Evolutionary conservation across 306 rosid species (phyloP).

Genomic region (Fragaria ananassa): DNA sequence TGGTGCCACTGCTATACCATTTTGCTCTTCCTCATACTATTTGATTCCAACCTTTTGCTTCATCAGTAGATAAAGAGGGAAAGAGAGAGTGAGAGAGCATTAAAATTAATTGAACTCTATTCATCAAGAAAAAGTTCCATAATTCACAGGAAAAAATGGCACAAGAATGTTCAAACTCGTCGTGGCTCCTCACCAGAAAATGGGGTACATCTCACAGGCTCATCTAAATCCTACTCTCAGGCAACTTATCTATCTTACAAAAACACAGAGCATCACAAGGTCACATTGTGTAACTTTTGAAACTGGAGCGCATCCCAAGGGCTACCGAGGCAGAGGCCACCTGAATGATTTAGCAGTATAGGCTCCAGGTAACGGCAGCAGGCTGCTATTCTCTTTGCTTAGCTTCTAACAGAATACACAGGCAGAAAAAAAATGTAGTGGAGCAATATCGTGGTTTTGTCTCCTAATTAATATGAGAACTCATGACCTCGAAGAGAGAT

Average conservation of each 20-base stretch:
- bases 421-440: slow-evolving; percentile 14
- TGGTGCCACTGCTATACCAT: too few species aligned
- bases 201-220: slow-evolving; percentile 37
- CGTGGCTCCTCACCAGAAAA: slow-evolving; percentile 3
- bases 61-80: too few species aligned
- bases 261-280: slow-evolving; percentile 27
- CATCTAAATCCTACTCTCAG: slow-evolving; percentile 49
- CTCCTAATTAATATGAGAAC: slow-evolving; percentile 69
- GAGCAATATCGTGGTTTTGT: slow-evolving; percentile 15
- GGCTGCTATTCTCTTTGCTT: slow-evolving; percentile 17
- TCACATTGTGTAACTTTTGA: not conserved
- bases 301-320: slow-evolving; percentile 12
- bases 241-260: slow-evolving; percentile 54
- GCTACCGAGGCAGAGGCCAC: slow-evolving; percentile 29
- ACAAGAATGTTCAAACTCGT: slow-evolving; percentile 28
- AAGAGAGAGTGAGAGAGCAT: slow-evolving; percentile 8
- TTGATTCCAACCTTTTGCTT: too few species aligned
- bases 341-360: not conserved
- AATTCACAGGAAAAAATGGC: slow-evolving; percentile 47
- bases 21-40: too few species aligned
- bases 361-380: slow-evolving; percentile 26
- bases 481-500: slow-evolving; percentile 92
- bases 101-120: slow-evolving; percentile 32
- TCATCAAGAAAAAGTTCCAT: slow-evolving; percentile 29
- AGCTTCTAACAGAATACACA: slow-evolving; percentile 20